Evolutionary conservation across 1,284 basidiomycete species (phyloP).

Genomic region (Coniferiporia weirii): DNA sequence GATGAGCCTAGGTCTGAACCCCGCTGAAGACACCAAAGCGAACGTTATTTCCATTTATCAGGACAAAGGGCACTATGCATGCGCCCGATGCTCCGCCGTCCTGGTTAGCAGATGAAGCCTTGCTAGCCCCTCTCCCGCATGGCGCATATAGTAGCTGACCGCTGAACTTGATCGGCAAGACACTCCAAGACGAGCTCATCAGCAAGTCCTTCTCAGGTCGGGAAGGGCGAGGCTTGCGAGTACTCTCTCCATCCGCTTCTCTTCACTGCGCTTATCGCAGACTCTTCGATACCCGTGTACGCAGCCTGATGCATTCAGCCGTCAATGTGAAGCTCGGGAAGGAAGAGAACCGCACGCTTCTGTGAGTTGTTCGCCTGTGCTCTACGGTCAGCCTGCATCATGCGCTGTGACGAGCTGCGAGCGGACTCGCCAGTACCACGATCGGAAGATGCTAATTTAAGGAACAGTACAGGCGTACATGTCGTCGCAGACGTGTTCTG

Average conservation of each 20-base stretch:
- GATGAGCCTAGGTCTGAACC: slow-evolving; percentile 5
- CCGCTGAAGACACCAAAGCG: slow-evolving; percentile 19
- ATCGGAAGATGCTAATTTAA: too few relatives aligned
- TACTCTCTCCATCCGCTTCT: slow-evolving; percentile 20
- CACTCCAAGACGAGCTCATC: slow-evolving; percentile 81
- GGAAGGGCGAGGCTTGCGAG: slow-evolving; percentile 78
- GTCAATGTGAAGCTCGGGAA: slow-evolving; percentile 70
- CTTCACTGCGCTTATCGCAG: background rate
- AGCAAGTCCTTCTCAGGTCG: slow-evolving; percentile 82
- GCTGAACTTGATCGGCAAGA: slow-evolving; percentile 32
- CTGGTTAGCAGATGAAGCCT: slow-evolving; percentile 5
- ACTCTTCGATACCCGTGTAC: background rate
- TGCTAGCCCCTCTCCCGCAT: background rate
- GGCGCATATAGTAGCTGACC: background rate
- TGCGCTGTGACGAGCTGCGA: too few relatives aligned
- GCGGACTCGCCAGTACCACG: too few relatives aligned
- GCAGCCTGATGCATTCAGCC: slow-evolving; percentile 72
- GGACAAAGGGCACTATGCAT: slow-evolving; percentile 20
- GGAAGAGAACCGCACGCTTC: slow-evolving; percentile 70
- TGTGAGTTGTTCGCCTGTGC: slow-evolving; percentile 41
- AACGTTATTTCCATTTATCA: slow-evolving; percentile 19
- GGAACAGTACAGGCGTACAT: slow-evolving; percentile 69
- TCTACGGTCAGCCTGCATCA: background rate
- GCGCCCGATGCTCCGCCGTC: slow-evolving; percentile 20
- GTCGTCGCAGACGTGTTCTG: slow-evolving; percentile 79